Conservation (phyloP, 2,329 filamentous ascomycete genomes). For the Nannizzia gypsea region DNA sequence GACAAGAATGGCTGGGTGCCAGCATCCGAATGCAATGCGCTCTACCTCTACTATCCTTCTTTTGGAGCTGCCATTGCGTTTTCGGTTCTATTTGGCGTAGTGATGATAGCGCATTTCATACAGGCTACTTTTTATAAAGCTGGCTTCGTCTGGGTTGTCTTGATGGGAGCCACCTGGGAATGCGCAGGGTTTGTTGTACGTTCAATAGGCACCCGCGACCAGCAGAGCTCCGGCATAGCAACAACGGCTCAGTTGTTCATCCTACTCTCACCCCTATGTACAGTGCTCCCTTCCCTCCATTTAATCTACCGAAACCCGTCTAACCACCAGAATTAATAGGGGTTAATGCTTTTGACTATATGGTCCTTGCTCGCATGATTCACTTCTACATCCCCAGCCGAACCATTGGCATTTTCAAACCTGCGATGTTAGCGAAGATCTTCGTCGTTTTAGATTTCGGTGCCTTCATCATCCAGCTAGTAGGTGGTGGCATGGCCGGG, state of each 20-base stretch:
- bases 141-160: constrained; percentile 15
- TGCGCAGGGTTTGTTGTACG: background rate
- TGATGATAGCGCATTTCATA: constrained; percentile 10
- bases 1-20: constrained; percentile 19
- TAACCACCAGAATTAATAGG: constrained; percentile 6
- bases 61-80: constrained; percentile 13
- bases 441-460: constrained; percentile 35
- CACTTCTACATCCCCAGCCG: constrained; percentile 33
- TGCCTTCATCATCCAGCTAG: constrained; percentile 16
- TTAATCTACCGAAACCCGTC: background rate
- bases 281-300: constrained; percentile 32
- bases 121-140: constrained; percentile 12
- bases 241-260: constrained; percentile 26
- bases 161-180: constrained; percentile 13
- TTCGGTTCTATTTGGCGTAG: constrained; percentile 7
- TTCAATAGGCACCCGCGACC: constrained; percentile 24
- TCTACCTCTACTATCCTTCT: constrained; percentile 21
- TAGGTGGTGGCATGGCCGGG: constrained; percentile 15
- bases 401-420: constrained; percentile 27
- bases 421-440: constrained; percentile 26
- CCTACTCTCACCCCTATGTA: constrained; percentile 31
- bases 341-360: constrained; percentile 39
- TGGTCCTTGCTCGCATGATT: constrained; percentile 38
- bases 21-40: constrained; percentile 21
- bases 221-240: constrained; percentile 30